Conservation (phyloP, 306 rosid species). For the Pyrus pyrifolia region DNA sequence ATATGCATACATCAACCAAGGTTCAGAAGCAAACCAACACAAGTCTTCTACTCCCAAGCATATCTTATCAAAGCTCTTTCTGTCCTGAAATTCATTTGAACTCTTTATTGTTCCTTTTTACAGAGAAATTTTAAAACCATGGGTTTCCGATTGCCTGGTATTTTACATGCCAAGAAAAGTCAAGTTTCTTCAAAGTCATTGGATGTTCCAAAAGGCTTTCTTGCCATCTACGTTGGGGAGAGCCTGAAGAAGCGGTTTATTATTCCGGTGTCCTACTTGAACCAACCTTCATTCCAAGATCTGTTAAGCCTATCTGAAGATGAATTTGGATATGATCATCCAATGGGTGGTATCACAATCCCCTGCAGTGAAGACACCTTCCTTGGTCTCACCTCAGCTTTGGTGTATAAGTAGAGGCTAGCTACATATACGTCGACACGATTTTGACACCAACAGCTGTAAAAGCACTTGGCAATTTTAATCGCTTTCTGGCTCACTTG, state of each 20-base stretch:
- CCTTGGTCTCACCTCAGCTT: constrained; percentile 18
- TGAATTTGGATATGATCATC: constrained; percentile 41
- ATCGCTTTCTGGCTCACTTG: too few relatives aligned
- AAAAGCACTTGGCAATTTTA: too few relatives aligned
- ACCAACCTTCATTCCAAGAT: constrained; percentile 29
- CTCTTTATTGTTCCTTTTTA: too few relatives aligned
- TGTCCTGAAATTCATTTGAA: too few relatives aligned
- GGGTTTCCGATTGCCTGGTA: constrained; percentile 5
- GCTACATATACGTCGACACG: too few relatives aligned
- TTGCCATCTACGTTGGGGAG: constrained; percentile 41
- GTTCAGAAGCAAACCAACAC: too few relatives aligned
- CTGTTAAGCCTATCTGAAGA: constrained; percentile 27
- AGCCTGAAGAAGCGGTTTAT: constrained; percentile 20
- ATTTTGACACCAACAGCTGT: too few relatives aligned
- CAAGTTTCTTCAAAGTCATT: not conserved
- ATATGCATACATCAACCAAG: too few relatives aligned
- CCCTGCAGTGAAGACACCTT: constrained; percentile 31
- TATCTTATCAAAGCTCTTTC: too few relatives aligned
- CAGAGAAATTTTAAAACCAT: not conserved
- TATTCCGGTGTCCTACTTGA: constrained; percentile 33
- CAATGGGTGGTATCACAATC: constrained; percentile 46
- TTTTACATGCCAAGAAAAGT: constrained; percentile 11
- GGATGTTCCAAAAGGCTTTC: constrained; percentile 34
- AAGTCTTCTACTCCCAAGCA: too few relatives aligned
- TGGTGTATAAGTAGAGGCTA: not conserved